Percentiles rank a stretch among this genome's conserved stretches.
Conservation (phyloP, 768 basidiomycete species). For the Mycena galericulata region DNA sequence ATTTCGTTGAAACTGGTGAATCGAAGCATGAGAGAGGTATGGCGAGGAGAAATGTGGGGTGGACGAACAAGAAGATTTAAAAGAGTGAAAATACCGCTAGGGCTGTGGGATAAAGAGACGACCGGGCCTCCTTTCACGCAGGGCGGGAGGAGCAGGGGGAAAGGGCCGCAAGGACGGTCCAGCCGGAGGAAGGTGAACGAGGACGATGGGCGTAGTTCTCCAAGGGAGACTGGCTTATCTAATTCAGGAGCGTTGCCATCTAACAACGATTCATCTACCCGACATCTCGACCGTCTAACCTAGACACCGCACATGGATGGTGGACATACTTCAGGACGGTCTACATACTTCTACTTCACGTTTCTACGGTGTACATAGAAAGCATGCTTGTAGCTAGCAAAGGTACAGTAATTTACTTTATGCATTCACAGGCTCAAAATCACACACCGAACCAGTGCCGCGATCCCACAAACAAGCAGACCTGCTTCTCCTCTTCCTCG, state of each 20-base stretch:
- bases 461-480: constrained; percentile 67
- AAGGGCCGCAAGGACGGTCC: constrained; percentile 37
- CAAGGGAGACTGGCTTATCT: background rate
- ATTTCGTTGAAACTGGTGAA: constrained; percentile 41
- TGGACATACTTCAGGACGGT: too few species aligned
- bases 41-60: constrained; percentile 8
- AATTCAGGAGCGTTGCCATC: constrained; percentile 4
- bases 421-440: too few species aligned
- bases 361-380: too few species aligned
- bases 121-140: constrained; percentile 20
- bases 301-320: too few species aligned
- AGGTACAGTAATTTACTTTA: too few species aligned
- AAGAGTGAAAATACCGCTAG: constrained; percentile 57
- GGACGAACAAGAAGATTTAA: constrained; percentile 37
- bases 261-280: constrained; percentile 36
- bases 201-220: constrained; percentile 17
- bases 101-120: constrained; percentile 41
- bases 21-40: constrained; percentile 14
- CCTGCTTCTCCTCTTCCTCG: constrained; percentile 60
- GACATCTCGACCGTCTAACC: constrained; percentile 66
- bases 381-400: too few species aligned
- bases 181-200: constrained; percentile 39
- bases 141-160: constrained; percentile 6
- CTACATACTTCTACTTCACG: too few species aligned
- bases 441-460: too few species aligned